Conservation (phyloP, 352 stramenopile species). For the Globisporangium abappressorium region DNA sequence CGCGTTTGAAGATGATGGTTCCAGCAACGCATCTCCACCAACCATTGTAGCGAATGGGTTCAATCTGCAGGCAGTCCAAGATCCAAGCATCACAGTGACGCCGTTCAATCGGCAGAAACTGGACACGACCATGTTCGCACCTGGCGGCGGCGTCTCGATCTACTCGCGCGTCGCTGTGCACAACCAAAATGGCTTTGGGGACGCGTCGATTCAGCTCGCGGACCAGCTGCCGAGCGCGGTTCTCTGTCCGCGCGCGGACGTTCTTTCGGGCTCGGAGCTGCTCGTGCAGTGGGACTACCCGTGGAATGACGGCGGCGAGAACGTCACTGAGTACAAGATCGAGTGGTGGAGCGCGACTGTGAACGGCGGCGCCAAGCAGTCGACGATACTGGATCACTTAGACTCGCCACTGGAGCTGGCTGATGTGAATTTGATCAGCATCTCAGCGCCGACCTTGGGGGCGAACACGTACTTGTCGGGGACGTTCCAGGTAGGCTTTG, state of each 20-base stretch:
- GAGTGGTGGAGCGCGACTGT: constrained; percentile 58
- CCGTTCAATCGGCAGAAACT: constrained; percentile 46
- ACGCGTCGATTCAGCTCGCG: constrained; percentile 36
- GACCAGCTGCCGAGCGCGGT: constrained; percentile 49
- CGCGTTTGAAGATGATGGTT: constrained; percentile 50
- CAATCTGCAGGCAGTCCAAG: constrained; percentile 41
- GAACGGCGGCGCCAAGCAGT: constrained; percentile 39
- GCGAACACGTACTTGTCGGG: constrained; percentile 46
- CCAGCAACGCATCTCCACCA: not conserved
- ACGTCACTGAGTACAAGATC: constrained; percentile 77
- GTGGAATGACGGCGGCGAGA: constrained; percentile 54
- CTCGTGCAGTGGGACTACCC: constrained; percentile 80
- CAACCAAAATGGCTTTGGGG: constrained; percentile 57
- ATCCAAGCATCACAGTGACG: constrained; percentile 45
- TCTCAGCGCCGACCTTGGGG: constrained; percentile 57
- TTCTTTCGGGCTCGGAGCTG: constrained; percentile 58
- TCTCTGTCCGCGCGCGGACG: constrained; percentile 32
- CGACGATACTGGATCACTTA: constrained; percentile 48
- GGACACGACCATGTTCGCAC: constrained; percentile 19
- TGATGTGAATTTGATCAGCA: constrained; percentile 66
- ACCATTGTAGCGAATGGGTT: constrained; percentile 43
- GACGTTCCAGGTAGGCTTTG: constrained; percentile 90
- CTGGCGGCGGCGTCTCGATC: constrained; percentile 42
- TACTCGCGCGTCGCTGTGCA: constrained; percentile 58
- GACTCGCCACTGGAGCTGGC: constrained; percentile 33